Conservation (phyloP, 345 rosid genomes). For the Populus nigra region DNA sequence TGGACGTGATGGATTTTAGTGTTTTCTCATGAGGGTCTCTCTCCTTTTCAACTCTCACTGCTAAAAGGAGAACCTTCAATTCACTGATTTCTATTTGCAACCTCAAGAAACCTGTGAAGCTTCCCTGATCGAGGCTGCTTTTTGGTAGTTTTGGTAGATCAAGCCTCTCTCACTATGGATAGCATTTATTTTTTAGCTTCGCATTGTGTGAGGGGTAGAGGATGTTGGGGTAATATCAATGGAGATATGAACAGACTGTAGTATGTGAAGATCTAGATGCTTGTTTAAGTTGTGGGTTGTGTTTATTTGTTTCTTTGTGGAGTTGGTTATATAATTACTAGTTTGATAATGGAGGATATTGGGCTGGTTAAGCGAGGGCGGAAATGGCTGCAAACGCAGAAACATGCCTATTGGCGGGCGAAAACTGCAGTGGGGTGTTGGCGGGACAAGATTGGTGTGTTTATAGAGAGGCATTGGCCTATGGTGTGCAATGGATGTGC, state of each 20-base stretch:
- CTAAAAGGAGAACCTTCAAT: background rate
- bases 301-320: background rate
- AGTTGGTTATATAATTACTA: background rate
- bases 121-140: background rate
- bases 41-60: background rate
- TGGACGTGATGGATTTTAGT: background rate
- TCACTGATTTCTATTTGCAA: background rate
- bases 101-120: background rate
- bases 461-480: slow-evolving; percentile 89
- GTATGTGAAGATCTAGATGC: background rate
- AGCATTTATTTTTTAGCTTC: background rate
- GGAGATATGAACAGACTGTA: slow-evolving; percentile 9
- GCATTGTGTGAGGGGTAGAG: background rate
- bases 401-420: slow-evolving; percentile 43
- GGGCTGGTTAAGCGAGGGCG: slow-evolving; percentile 80
- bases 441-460: slow-evolving; percentile 50
- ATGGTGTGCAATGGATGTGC: slow-evolving; percentile 63
- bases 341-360: slow-evolving; percentile 73
- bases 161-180: slow-evolving; percentile 7
- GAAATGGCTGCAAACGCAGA: slow-evolving; percentile 85
- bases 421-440: slow-evolving; percentile 38
- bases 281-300: background rate
- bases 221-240: background rate
- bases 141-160: background rate
- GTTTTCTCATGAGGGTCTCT: background rate